Conservation (phyloP, 257 asterid species). For the Ligustrum vulgare region DNA sequence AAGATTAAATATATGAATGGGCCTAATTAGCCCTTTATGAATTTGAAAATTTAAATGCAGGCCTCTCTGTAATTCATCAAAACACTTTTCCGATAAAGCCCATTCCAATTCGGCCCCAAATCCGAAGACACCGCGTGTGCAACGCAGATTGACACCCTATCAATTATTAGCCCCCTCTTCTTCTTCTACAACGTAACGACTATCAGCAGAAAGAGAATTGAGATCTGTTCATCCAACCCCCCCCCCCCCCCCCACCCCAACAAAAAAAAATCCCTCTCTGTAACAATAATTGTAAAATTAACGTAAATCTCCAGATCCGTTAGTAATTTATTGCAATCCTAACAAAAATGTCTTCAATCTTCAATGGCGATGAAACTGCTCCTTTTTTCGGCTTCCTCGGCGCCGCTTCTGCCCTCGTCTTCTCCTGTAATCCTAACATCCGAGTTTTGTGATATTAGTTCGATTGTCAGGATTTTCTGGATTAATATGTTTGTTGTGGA, state of each 20-base stretch:
- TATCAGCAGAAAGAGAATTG: not conserved
- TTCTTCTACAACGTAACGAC: not conserved
- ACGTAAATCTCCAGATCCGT: slow-evolving; percentile 15
- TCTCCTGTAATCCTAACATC: slow-evolving; percentile 47
- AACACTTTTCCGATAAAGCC: too few relatives aligned
- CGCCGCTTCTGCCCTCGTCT: slow-evolving; percentile 70
- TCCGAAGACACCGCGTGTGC: not conserved
- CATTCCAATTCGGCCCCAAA: not conserved
- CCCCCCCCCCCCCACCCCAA: too few relatives aligned
- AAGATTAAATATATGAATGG: too few relatives aligned
- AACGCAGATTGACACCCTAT: not conserved
- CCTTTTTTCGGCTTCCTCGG: slow-evolving; percentile 75
- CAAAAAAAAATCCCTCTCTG: not conserved
- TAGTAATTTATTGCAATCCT: not conserved
- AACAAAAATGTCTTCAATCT: slow-evolving; percentile 47
- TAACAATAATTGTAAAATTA: not conserved
- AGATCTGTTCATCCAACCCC: slow-evolving; percentile 14
- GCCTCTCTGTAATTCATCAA: too few relatives aligned
- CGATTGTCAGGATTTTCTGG: not conserved
- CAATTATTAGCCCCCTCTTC: not conserved
- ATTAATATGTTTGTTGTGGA: slow-evolving; percentile 2
- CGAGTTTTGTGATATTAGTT: not conserved
- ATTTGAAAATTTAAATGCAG: too few relatives aligned
- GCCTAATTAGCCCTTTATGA: too few relatives aligned
- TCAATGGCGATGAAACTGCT: slow-evolving; percentile 76